Evolutionary conservation across 345 rosid genomes (phyloP), one percentile per base, ranked within the genome.

Genomic region (Clarkia xantiana): DNA sequence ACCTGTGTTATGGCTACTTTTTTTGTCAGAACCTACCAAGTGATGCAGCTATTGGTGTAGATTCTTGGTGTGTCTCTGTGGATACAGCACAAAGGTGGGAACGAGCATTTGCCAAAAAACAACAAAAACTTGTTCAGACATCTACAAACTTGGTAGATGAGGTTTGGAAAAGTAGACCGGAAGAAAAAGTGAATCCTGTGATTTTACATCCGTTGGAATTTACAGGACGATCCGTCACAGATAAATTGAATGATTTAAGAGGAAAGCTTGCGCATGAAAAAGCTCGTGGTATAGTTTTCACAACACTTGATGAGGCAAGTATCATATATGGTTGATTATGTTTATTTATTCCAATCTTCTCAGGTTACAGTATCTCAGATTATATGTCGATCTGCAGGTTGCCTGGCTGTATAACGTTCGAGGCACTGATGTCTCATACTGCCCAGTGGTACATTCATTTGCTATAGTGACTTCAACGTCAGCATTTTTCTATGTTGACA

Each of bases 321-420:
- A 40, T 58, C 16, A 51, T 53, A 15, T 34, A 11, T 13, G 29
- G 20, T 44, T 16, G 29, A 42, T 43, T 54, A 44, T 25, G 34
- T 18, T 38, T 3, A 36, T 18, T 38, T 3, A 36, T 12, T 13
- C 44, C 17, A 29, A 2, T 13, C 4, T 6, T 45, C 7, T 46
- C 40, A 15, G 57, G 45, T 51, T 7, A 18, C 39, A 18, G 41
- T 46, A 10, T 38, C 51, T 41, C 13, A 38, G 19, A n/a, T 42
- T 29, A 25, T 40, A 59, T 61, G 42, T 16, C 47, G 45, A 39
- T 54, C 19, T 76, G 67, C 76, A 89, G 97, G 98, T 91, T 75
- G 98, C 98, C 67, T 91, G 98, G 98, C 53, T 86, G 59, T 91
- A 75, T 65, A 91, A 91, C 61, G 75, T 91, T 47, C 94, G 96